phyloP scores from a whole-genome alignment of 768 basidiomycete species.

The Cyathus striatus region DNA sequence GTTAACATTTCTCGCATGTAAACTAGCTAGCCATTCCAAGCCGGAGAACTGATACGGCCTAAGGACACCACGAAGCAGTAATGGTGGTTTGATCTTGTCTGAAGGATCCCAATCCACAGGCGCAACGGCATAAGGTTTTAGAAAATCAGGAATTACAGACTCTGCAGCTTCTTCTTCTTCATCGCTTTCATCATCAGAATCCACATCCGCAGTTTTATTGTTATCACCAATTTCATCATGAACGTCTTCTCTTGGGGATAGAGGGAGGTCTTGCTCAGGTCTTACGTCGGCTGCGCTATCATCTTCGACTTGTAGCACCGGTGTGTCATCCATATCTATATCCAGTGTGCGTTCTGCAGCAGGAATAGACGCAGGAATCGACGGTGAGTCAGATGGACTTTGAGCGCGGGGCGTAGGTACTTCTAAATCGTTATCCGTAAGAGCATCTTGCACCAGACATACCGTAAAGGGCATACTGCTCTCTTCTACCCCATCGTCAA shows the following conservation, averaged over 20 bases:
- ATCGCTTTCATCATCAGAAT: constrained; percentile 14
- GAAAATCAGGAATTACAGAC: constrained; percentile 42
- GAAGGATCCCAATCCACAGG: constrained; percentile 64
- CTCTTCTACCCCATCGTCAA: too few relatives aligned
- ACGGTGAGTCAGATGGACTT: background rate
- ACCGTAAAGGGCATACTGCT: too few relatives aligned
- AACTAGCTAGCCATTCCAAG: constrained; percentile 88
- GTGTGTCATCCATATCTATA: background rate
- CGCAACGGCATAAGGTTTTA: constrained; percentile 67
- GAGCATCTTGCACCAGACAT: background rate
- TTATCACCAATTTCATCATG: constrained; percentile 2
- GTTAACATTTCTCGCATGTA: constrained; percentile 77
- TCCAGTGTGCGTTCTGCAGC: background rate
- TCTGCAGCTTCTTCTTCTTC: constrained; percentile 24
- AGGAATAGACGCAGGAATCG: background rate
- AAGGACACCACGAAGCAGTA: constrained; percentile 80
- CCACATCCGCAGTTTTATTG: constrained; percentile 2
- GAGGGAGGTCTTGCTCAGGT: background rate
- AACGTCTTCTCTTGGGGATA: background rate
- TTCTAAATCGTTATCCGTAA: background rate
- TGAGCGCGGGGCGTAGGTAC: background rate
- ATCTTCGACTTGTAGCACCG: too few relatives aligned
- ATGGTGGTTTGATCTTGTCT: constrained; percentile 53
- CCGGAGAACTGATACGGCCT: constrained; percentile 94
- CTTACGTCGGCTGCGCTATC: too few relatives aligned